Evolutionary conservation across 2,329 filamentous ascomycete genomes (phyloP).

Genomic region (Pseudogymnoascus sp.): DNA sequence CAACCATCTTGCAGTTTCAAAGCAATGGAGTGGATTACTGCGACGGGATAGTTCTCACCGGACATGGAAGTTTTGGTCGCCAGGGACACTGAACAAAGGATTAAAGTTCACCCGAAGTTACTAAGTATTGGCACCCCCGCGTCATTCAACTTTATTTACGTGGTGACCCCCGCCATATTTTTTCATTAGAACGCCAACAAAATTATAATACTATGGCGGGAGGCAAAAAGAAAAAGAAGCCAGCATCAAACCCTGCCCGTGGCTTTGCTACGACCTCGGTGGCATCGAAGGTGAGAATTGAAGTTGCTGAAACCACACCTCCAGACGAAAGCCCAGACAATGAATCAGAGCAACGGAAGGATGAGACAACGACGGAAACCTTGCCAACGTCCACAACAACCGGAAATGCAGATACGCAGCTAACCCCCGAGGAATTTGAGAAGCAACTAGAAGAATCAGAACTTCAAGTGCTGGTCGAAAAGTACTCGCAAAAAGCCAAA

Average conservation of each 20-base stretch:
- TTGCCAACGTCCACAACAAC: conserved; percentile 14
- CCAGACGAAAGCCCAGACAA: conserved; percentile 13
- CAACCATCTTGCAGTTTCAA: conserved; percentile 35
- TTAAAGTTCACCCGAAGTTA: conserved; percentile 7
- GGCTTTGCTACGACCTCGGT: conserved; percentile 92
- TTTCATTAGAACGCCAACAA: conserved; percentile 3
- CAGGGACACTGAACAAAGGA: conserved; percentile 2
- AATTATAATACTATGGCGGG: conserved; percentile 34
- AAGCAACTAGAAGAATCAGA: conserved; percentile 83
- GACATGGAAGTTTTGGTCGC: conserved; percentile 4
- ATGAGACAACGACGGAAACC: neutral
- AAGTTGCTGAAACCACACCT: conserved; percentile 34
- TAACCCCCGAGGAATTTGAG: conserved; percentile 84
- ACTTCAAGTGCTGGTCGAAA: conserved; percentile 79
- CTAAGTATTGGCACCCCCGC: conserved; percentile 6
- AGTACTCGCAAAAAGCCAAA: conserved; percentile 67
- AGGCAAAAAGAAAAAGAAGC: conserved; percentile 79
- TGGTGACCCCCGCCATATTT: conserved; percentile 6
- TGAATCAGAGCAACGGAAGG: conserved; percentile 10
- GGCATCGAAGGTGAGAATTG: conserved; percentile 69
- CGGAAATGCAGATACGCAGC: conserved; percentile 23
- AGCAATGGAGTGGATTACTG: conserved; percentile 1
- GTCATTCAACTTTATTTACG: conserved; percentile 8
- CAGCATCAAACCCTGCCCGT: conserved; percentile 74
- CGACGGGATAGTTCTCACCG: neutral